A percentile compares a stretch with the other conserved stretches of the same genome.
phyloP scores from a whole-genome alignment of 2,329 filamentous ascomycete species.

The Tolypocladium pustulatum region DNA sequence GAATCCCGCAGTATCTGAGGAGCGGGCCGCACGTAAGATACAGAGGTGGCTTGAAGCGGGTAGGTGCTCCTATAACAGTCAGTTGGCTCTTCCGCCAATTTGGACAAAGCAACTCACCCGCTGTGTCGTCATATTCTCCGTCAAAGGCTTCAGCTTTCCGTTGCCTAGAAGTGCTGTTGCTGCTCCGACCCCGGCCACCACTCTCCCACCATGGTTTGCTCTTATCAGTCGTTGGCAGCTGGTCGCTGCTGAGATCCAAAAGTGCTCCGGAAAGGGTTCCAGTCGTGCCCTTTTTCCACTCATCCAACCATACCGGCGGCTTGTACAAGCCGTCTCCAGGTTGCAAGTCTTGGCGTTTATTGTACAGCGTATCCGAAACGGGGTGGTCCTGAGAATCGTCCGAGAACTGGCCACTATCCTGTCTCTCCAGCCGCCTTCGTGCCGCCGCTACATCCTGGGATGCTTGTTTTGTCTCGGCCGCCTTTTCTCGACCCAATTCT shows the following conservation, averaged over 20 bases:
- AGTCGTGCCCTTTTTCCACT: constrained; percentile 61
- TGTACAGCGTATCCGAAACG: constrained; percentile 31
- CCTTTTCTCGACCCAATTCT: constrained; percentile 1
- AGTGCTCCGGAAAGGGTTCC: constrained; percentile 48
- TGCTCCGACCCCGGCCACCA: constrained; percentile 34
- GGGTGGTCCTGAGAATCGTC: constrained; percentile 23
- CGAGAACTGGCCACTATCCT: constrained; percentile 18
- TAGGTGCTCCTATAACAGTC: constrained; percentile 33
- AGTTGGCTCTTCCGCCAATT: not conserved
- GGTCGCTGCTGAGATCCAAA: constrained; percentile 45
- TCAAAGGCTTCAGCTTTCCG: constrained; percentile 54
- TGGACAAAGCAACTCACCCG: constrained; percentile 28
- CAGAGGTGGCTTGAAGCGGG: constrained; percentile 71
- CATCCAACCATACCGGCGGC: constrained; percentile 51
- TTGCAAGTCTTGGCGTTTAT: constrained; percentile 26
- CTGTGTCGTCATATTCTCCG: constrained; percentile 54
- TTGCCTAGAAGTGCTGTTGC: constrained; percentile 34
- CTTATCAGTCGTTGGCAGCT: constrained; percentile 29
- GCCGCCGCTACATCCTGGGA: constrained; percentile 8
- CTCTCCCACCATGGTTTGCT: constrained; percentile 71
- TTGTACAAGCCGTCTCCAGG: constrained; percentile 48
- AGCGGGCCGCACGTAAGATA: constrained; percentile 87
- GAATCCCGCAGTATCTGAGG: constrained; percentile 79
- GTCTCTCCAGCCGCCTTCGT: constrained; percentile 14
- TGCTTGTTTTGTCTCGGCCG: constrained; percentile 2